Percentiles rank a stretch among this genome's conserved stretches.
phyloP scores from a whole-genome alignment of 768 basidiomycete genomes.

The Cyathus striatus region DNA sequence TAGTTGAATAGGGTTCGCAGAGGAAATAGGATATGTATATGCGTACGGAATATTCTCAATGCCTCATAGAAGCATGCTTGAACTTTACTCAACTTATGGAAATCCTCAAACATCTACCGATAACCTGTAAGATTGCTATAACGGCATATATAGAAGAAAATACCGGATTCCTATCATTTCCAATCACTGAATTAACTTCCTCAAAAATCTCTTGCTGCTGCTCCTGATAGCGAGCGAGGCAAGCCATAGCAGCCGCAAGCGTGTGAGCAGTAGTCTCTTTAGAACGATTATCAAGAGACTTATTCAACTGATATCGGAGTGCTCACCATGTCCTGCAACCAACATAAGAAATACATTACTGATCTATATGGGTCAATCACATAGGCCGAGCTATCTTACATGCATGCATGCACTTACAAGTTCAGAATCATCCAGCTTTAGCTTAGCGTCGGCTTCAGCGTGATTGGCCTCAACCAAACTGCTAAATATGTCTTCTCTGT shows the following conservation, averaged over 20 bases:
- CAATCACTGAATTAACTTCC: constrained; percentile 35
- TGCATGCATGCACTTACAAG: too few relatives aligned
- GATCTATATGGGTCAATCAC: too few relatives aligned
- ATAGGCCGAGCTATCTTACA: too few relatives aligned
- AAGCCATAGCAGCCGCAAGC: constrained; percentile 40
- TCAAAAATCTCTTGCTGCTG: constrained; percentile 44
- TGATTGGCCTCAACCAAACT: background rate
- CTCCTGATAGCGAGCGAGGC: constrained; percentile 38
- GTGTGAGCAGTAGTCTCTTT: constrained; percentile 47
- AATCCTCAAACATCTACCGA: constrained; percentile 33
- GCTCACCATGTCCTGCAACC: too few relatives aligned
- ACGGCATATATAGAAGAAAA: constrained; percentile 4
- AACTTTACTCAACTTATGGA: constrained; percentile 35
- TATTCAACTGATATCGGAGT: too few relatives aligned
- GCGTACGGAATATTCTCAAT: constrained; percentile 42
- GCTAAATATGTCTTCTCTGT: background rate
- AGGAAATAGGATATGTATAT: too few relatives aligned
- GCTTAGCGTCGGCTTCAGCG: background rate
- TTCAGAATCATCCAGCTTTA: background rate
- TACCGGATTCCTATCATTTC: constrained; percentile 23
- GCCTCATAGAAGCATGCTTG: constrained; percentile 39
- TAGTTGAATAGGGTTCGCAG: background rate
- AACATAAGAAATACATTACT: too few relatives aligned
- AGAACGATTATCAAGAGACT: too few relatives aligned
- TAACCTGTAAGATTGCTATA: background rate